Evolutionary conservation across 2,329 filamentous ascomycete species (phyloP), one percentile per base, ranked within the genome.

Genomic region (Spiromastix sp.): DNA sequence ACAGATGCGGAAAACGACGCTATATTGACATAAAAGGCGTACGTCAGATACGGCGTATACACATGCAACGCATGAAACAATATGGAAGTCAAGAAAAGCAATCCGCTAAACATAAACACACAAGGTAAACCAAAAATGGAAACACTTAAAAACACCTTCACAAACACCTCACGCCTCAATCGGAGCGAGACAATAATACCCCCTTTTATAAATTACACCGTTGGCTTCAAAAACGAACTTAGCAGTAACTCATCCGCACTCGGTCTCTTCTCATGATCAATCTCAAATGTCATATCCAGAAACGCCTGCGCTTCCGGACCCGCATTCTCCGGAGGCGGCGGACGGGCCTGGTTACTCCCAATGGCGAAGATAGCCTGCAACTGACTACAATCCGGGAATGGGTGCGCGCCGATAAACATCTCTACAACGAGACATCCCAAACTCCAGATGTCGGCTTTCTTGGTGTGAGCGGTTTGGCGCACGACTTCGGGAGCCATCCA

Each of bases 401-500:
- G 91, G 56, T 96, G 91, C 29, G 78, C 82, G 37, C 91, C 91
- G 9, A 91, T 96, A 71, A 96, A 94, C 91, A 98, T 98, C 67
- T 98, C 91, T 16, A 98, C 89, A 10, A 98, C 85, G 34, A 98
- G 69, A 57, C 91, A 98, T 21, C 91, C 91, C 16, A 98, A 74
- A 30, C 85, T 94, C 91, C 91, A 98, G 49, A 98, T 98, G 53
- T 98, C 91, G 10, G 91, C 91, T 66, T 96, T 96, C 63, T 89
- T 85, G 4, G 89, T 96, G 64, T 98, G 95, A 4, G 86, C 87
- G 3, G 89, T 96, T 63, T 96, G 91, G 52, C 91, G 91, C 43
- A 98, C 91, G 13, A 98, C 91, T 65, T 98, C 91, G 6, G 91
- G 91, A 1, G 91, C 91, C 91, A 98, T 98, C 91, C 91, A 98